Base-by-base conservation (phyloP, 1,139 yeast genomes). In the Blastobotrys ciferrii region DNA sequence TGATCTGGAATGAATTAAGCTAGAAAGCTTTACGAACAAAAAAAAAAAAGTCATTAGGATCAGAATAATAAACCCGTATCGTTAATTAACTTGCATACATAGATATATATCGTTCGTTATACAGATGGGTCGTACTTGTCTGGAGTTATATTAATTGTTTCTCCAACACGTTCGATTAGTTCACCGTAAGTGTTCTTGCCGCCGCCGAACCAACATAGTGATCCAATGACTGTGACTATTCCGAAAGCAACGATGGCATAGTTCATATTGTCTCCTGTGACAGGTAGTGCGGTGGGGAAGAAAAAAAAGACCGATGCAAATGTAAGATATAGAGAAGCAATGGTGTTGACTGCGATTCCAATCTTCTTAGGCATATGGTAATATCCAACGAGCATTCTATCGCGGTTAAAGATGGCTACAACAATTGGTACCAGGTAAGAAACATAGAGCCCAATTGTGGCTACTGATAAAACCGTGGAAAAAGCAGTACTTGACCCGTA, bases 381-480 rank as follows among this genome's bases (percentile, higher is more conserved):
- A 0, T 91, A 83, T 37, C 89, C 89, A 58, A 76, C 75, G 28
- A 48, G 47, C 20, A 46, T 45, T 13, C 15, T 12, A 12, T 47
- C 40, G 5, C 51, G 48, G 20, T 48, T 28, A 42, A 87, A 75
- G n/a, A 82, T 76, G 23, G 84, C 74, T 6, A 50, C 56, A 1
- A 83, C 61, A 36, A 87, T 82, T 1, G 95, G 95, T 11, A 87
- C 77, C 3, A 88, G 82, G 57, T 87, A 84, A 1, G 95, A 89
- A 19, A 85, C 73, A 46, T 89, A 82, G 53, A 87, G 70, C 2
- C 91, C 79, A 37, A 87, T 76, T 0, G 87, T 94, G 4, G 94
- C 86, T 9, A 91, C 83, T 0, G 95, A 94, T 71, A 87, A 77
- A 63, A 87, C 87, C 2, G 95, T 89, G 66, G 84, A 84, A 68